phyloP scores from a whole-genome alignment of 73 alveolate species.

The Tetrahymena malaccensis region DNA sequence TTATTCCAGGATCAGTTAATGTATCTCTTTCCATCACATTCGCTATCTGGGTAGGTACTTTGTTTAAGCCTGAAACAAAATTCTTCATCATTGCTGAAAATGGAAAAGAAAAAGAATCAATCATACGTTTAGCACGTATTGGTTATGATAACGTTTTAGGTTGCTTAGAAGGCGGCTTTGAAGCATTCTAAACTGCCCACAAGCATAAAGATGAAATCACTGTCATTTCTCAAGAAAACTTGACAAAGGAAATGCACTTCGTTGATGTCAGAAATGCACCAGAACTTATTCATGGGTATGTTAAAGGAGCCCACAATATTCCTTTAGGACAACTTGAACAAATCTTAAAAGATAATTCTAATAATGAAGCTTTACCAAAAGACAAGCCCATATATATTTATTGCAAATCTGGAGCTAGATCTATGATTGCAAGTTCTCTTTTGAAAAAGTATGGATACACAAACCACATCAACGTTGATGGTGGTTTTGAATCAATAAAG shows the following conservation, averaged over 20 bases:
- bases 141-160: conserved; percentile 45
- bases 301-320: not conserved
- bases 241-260: conserved; percentile 1
- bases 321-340: conserved; percentile 18
- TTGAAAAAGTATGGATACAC: conserved; percentile 13
- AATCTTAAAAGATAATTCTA: not conserved
- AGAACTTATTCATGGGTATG: conserved; percentile 5
- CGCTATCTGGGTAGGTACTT: conserved; percentile 42
- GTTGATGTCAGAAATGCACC: conserved; percentile 20
- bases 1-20: conserved; percentile 26
- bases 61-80: conserved; percentile 20
- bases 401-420: conserved; percentile 37
- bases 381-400: conserved; percentile 21
- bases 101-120: conserved; percentile 40
- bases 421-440: conserved; percentile 12
- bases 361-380: conserved; percentile 18
- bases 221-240: not conserved
- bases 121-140: conserved; percentile 33
- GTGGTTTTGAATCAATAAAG: not conserved
- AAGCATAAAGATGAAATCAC: not conserved
- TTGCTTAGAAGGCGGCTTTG: conserved; percentile 39
- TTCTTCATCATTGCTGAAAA: conserved; percentile 28
- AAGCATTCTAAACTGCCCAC: conserved; percentile 12
- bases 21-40: conserved; percentile 18
- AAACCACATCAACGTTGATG: not conserved